Conservation (phyloP, 2,329 filamentous ascomycete genomes). For the Rugonectria rugulosa region DNA sequence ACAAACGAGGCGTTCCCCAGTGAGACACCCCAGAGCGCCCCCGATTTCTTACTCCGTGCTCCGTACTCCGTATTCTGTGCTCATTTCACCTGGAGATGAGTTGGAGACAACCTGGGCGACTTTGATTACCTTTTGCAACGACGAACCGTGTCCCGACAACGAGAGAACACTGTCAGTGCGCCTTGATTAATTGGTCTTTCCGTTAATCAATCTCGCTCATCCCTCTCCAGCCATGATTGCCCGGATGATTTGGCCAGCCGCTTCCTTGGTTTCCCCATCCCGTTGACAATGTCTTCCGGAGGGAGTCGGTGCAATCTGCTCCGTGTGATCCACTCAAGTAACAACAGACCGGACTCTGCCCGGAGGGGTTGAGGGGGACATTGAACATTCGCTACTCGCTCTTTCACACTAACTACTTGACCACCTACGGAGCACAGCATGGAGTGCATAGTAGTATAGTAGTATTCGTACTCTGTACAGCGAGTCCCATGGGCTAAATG, state of each 20-base stretch:
- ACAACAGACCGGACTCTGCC: too few species aligned
- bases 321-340: too few species aligned
- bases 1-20: slow-evolving; percentile 3
- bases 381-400: too few species aligned
- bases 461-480: too few species aligned
- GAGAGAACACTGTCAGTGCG: slow-evolving; percentile 14
- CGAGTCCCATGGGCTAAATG: too few species aligned
- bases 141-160: slow-evolving; percentile 5
- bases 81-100: slow-evolving; percentile 28
- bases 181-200: slow-evolving; percentile 8
- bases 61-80: background rate
- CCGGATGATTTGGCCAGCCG: background rate
- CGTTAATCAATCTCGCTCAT: slow-evolving; percentile 20
- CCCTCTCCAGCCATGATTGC: background rate
- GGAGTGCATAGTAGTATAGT: too few species aligned
- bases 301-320: too few species aligned
- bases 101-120: slow-evolving; percentile 18
- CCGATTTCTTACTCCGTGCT: slow-evolving; percentile 8
- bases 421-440: too few species aligned
- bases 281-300: background rate
- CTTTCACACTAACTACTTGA: too few species aligned
- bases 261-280: background rate
- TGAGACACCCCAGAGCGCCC: slow-evolving; percentile 2
- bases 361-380: too few species aligned
- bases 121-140: too few species aligned